These are phyloP conservation scores for Microsporum canis DNA, from an alignment of 2,329 filamentous ascomycete genomes.

Conservation along the genomic window DNA sequence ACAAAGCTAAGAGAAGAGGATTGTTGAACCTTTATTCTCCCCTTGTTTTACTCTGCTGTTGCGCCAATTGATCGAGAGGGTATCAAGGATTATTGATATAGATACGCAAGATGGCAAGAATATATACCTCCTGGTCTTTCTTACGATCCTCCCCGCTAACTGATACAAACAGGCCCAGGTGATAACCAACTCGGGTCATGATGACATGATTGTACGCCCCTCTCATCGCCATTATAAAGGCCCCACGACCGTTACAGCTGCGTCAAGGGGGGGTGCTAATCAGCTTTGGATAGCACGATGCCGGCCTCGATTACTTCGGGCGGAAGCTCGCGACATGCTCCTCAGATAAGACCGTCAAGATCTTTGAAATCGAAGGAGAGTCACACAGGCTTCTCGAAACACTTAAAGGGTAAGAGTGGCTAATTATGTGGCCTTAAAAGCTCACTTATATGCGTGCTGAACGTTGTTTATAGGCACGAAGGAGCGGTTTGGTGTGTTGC, in stretches of 20 bases:
- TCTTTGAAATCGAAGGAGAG: slow-evolving; percentile 95
- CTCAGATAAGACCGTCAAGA: slow-evolving; percentile 97
- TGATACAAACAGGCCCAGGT: slow-evolving; percentile 52
- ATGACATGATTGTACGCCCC: slow-evolving; percentile 95
- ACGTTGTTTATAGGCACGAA: slow-evolving; percentile 57
- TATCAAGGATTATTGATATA: background rate
- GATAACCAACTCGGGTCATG: slow-evolving; percentile 77
- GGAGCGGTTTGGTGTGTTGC: slow-evolving; percentile 95
- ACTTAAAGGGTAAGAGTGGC: slow-evolving; percentile 63
- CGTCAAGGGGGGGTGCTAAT: background rate
- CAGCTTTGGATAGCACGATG: slow-evolving; percentile 65
- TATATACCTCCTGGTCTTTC: background rate
- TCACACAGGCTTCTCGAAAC: slow-evolving; percentile 83
- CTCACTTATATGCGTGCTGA: slow-evolving; percentile 5
- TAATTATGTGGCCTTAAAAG: background rate
- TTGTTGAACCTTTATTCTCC: background rate
- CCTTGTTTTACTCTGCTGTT: background rate
- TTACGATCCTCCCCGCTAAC: background rate
- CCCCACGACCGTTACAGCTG: background rate
- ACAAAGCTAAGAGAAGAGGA: too few species aligned
- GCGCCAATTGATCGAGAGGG: background rate
- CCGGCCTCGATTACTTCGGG: slow-evolving; percentile 96
- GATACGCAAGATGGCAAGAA: background rate
- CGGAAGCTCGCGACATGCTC: slow-evolving; percentile 92
- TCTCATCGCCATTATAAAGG: background rate